These are phyloP conservation scores for Globisporangium irregulare DNA, from an alignment of 352 stramenopile genomes.

Conservation along the genomic window DNA sequence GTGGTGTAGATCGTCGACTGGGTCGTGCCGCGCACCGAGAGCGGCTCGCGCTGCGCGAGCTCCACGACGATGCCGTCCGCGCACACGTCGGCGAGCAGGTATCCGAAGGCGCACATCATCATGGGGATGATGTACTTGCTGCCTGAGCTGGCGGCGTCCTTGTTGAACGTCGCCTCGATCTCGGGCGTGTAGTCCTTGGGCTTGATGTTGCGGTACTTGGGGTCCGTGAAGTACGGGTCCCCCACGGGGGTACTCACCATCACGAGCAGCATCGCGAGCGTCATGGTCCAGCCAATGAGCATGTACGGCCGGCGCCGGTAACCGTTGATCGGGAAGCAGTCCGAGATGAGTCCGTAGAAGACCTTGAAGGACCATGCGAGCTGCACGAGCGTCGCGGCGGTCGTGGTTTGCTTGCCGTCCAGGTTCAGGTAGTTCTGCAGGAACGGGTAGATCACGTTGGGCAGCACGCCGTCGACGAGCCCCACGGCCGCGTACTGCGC, in stretches of 20 bases:
- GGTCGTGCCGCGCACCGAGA: constrained; percentile 27
- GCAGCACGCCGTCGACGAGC: constrained; percentile 22
- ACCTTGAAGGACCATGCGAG: constrained; percentile 57
- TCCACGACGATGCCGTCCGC: constrained; percentile 45
- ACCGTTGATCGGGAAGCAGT: constrained; percentile 51
- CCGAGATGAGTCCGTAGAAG: constrained; percentile 54
- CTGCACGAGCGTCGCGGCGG: constrained; percentile 36
- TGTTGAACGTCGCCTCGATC: constrained; percentile 32
- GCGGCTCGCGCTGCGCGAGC: constrained; percentile 26
- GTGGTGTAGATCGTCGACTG: constrained; percentile 24
- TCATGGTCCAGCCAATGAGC: constrained; percentile 48
- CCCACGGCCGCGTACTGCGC: constrained; percentile 25
- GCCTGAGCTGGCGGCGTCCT: constrained; percentile 16
- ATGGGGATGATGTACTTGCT: constrained; percentile 38
- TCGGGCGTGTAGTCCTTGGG: constrained; percentile 26
- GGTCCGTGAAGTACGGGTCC: constrained; percentile 40
- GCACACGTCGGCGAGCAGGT: constrained; percentile 55
- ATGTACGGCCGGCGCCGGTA: constrained; percentile 53
- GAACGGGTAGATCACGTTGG: constrained; percentile 23
- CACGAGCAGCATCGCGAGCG: constrained; percentile 35
- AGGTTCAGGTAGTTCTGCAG: constrained; percentile 42
- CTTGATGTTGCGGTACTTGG: constrained; percentile 26
- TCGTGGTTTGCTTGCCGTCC: constrained; percentile 30
- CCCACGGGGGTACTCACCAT: constrained; percentile 39
- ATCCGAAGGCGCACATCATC: constrained; percentile 49